phyloP scores from a whole-genome alignment of 495 filamentous ascomycete genomes.

The Copromyces sp. region DNA sequence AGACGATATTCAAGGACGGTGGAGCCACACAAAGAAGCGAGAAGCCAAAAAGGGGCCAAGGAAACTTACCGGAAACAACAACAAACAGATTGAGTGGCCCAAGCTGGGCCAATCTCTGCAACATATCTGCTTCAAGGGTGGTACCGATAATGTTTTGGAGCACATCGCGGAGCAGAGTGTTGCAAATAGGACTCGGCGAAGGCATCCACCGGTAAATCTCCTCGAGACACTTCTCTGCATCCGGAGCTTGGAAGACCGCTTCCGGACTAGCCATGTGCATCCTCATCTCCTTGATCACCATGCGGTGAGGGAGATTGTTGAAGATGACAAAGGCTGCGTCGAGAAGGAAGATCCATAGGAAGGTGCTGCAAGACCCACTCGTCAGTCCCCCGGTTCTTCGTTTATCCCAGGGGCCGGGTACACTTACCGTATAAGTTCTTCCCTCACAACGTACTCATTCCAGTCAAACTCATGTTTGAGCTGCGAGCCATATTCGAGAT shows the following conservation, averaged over 20 bases:
- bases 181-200: conserved; percentile 14
- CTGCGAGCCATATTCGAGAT: conserved; percentile 15
- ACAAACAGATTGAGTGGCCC: conserved; percentile 22
- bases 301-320: conserved; percentile 24
- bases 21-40: not conserved
- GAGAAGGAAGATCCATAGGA: conserved; percentile 20
- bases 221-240: conserved; percentile 15
- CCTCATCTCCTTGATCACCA: conserved; percentile 27
- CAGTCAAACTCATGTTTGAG: conserved; percentile 19
- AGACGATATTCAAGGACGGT: not conserved
- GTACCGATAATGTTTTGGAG: conserved; percentile 17
- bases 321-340: conserved; percentile 26
- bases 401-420: not conserved
- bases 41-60: not conserved
- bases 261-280: conserved; percentile 24
- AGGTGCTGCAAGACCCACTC: conserved; percentile 4
- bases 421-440: conserved; percentile 20
- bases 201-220: conserved; percentile 16
- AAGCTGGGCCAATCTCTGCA: conserved; percentile 12
- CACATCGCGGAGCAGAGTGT: conserved; percentile 16
- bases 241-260: conserved; percentile 19
- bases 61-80: conserved; percentile 20
- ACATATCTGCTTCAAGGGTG: conserved; percentile 3
- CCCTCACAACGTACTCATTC: conserved; percentile 17
- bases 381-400: not conserved